Evolutionary conservation across 805 yeast genomes (phyloP).

Genomic region (fission yeast (Schizosaccharomyces pombe)): DNA sequence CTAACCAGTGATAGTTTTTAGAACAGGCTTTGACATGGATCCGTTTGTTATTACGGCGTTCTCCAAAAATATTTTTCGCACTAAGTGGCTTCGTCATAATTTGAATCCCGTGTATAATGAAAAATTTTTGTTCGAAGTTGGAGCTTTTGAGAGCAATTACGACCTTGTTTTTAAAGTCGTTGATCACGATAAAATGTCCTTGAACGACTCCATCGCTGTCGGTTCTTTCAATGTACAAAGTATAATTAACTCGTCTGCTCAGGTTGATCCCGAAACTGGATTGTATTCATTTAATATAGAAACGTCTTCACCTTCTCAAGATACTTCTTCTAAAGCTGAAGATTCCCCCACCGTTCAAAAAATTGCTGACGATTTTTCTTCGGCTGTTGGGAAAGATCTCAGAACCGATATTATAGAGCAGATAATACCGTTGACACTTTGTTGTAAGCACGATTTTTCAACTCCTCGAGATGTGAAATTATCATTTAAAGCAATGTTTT

Average conservation of each 20-base stretch:
- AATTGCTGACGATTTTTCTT: not conserved
- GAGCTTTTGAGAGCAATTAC: conserved; percentile 38
- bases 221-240: conserved; percentile 33
- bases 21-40: conserved; percentile 81
- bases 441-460: not conserved
- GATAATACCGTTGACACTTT: not conserved
- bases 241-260: conserved; percentile 17
- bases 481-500: not conserved
- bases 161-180: conserved; percentile 47
- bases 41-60: conserved; percentile 84
- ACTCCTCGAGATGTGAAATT: not conserved
- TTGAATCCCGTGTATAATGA: conserved; percentile 66
- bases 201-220: conserved; percentile 60
- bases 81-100: conserved; percentile 64
- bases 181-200: conserved; percentile 67
- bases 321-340: not conserved
- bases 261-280: conserved; percentile 17
- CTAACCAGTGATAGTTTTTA: conserved; percentile 19
- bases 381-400: not conserved
- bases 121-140: conserved; percentile 52
- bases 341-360: conserved; percentile 6
- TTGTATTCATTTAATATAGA: conserved; percentile 11
- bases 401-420: not conserved
- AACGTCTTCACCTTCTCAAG: not conserved
- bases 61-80: conserved; percentile 67